Evolutionary conservation across 768 basidiomycete genomes (phyloP), one percentile per base, ranked within the genome.

Genomic region (Imleria badia): DNA sequence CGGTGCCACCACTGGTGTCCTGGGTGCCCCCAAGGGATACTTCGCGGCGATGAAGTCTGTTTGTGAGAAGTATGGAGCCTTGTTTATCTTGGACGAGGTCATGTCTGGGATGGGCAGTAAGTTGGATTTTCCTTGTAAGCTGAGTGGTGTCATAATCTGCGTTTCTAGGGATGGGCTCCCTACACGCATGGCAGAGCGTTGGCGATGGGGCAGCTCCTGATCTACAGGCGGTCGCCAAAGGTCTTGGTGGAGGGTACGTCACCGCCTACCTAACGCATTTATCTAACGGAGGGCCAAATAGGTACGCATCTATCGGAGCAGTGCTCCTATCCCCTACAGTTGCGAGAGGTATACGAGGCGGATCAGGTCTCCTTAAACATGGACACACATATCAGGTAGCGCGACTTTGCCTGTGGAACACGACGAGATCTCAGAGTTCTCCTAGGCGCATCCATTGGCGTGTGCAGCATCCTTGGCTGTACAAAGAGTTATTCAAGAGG

Each of bases 91-190:
- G 34, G 94, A 96, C 63, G 94, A 95, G 72, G 89, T 94, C 43
- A 94, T 95, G 92, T 84, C 86, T 66, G 91, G 91, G 41, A 92
- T 94, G 87, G 91, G 92, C 53, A 83, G 91, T 87, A 66, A 72
- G 88, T 77, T 36, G 33, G 1, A 48, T 38, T 23, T 51, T 44
- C 17, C n/a, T 48, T 43, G 23, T 35, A 23, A 6, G 15, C 15
- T 29, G n/a, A 42, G 31, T 12, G 23, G 14, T 39, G n/a, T 34
- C 47, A 44, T 48, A 29, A 48, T 39, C 13, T 9, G 12, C 38
- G 48, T 31, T 41, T 9, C 22, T 57, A 91, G 89, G 91, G 29
- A 90, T 94, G 84, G 93, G 93, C 3, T 90, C 88, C 9, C 65
- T 91, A 41, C 93, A 94, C 64, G 89, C 83, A 19, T 94, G 92